Evolutionary conservation across 176 grass and related monocot species (phyloP), one percentile per base, ranked within the genome.

Genomic region (Phoenix roebelenii): DNA sequence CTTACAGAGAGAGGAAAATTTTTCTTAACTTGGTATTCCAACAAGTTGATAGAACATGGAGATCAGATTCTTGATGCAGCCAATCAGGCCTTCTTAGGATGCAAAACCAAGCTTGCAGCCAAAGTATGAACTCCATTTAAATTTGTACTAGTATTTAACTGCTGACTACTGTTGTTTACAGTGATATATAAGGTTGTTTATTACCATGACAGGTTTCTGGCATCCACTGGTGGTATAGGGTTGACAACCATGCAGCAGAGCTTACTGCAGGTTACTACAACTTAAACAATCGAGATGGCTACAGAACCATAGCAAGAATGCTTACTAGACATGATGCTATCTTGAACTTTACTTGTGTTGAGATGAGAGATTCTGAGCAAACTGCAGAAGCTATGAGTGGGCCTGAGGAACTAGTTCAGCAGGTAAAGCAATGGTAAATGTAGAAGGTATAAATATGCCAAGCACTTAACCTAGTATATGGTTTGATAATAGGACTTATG

Each of bases 21-120:
- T 61, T 96, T 96, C 54, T 83, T 96, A 23, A 83, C 77, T 54
- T 97, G 92, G 92, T 97, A 97, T 64, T 90, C 87, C 5, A 88
- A 78, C 92, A 91, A 85, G 74, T 78, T 97, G 23, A 88, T 97
- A 71, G 63, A 79, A 14, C 92, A 97, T 0, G 84, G 68, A 32
- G 87, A 91, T 49, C 82, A 72, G 66, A 85, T 91, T 66, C 75
- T 97, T 58, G 81, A 90, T 68, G 77, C 77, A 63, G 87, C 87
- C 15, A 90, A 97, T 60, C 29, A 75, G 75, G 52, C 73, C 55
- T 97, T 97, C 66, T 24, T 85, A 39, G 87, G 84, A 77, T 85
- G 78, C 75, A 90, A 26, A 70, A 65, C 82, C 25, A 80, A 87
- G 60, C 66, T 97, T 24, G 83, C 84, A 18, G 83, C 84, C 67